A percentile compares a stretch with the other conserved stretches of the same genome.
Conservation (phyloP, 495 filamentous ascomycete genomes). For the Cercophora samala region DNA sequence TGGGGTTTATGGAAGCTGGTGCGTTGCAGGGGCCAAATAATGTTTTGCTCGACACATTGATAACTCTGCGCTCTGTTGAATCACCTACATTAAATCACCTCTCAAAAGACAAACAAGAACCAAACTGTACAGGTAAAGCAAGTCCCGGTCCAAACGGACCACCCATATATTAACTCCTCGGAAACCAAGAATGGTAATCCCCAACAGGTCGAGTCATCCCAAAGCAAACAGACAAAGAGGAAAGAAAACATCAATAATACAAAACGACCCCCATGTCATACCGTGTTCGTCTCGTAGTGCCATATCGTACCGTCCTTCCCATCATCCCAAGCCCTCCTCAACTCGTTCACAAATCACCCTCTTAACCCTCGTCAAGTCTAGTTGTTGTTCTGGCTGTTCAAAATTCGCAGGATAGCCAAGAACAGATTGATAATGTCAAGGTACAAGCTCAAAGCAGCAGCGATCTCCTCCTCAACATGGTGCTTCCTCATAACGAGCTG, state of each 20-base stretch:
- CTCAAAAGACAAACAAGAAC: not conserved
- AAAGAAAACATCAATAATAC: not conserved
- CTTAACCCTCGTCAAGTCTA: conserved; percentile 35
- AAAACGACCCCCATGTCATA: not conserved
- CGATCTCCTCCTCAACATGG: conserved; percentile 98
- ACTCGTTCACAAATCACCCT: not conserved
- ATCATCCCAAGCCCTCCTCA: not conserved
- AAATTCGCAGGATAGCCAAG: conserved; percentile 83
- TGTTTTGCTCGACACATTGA: not conserved
- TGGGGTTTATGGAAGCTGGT: not conserved
- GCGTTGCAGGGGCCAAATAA: not conserved
- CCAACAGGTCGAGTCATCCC: not conserved
- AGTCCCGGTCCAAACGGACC: not conserved
- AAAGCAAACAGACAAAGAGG: not conserved
- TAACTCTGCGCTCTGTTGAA: not conserved
- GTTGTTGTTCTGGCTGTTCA: conserved; percentile 86
- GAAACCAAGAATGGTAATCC: not conserved
- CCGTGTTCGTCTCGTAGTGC: not conserved
- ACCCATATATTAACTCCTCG: not conserved
- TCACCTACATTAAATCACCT: not conserved
- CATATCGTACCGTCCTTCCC: not conserved
- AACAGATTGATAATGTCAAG: conserved; percentile 97
- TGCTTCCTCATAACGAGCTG: conserved; percentile 92
- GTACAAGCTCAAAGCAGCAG: conserved; percentile 91
- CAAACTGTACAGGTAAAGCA: not conserved